phyloP scores from a whole-genome alignment of 1,284 basidiomycete genomes.

The Ceratobasidium sp. region DNA sequence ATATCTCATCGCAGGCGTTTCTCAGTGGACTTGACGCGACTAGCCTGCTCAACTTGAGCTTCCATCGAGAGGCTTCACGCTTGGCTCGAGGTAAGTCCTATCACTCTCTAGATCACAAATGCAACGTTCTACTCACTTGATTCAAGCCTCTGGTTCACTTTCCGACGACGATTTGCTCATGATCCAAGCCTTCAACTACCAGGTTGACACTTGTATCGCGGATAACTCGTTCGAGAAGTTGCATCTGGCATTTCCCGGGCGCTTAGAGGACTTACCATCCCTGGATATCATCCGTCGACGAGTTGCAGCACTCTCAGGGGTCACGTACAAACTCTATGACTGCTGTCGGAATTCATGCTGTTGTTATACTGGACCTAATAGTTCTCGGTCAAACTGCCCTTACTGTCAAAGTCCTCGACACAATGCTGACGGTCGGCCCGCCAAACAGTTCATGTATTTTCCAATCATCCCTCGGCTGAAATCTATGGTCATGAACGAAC shows the following conservation, averaged over 20 bases:
- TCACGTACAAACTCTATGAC: not conserved
- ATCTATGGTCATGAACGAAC: constrained; percentile 39
- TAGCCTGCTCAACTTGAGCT: too few relatives aligned
- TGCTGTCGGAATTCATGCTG: constrained; percentile 47
- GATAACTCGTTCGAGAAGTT: constrained; percentile 26
- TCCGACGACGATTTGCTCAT: not conserved
- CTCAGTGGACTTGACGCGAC: too few relatives aligned
- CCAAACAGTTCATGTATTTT: constrained; percentile 46
- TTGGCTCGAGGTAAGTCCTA: too few relatives aligned
- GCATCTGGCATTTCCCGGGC: constrained; percentile 16
- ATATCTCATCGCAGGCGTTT: too few relatives aligned
- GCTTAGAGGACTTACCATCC: constrained; percentile 1
- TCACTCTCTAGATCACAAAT: too few relatives aligned
- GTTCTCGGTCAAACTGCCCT: constrained; percentile 23
- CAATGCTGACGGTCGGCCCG: constrained; percentile 13
- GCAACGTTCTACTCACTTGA: too few relatives aligned
- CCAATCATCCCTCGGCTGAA: constrained; percentile 45
- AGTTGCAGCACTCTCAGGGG: not conserved
- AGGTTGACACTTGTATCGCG: constrained; percentile 41
- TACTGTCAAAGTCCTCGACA: constrained; percentile 45
- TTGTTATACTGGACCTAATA: constrained; percentile 39
- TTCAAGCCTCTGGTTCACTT: not conserved
- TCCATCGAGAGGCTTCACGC: too few relatives aligned
- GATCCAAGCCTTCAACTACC: constrained; percentile 42
- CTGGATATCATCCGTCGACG: not conserved